Evolutionary conservation across 345 rosid genomes (phyloP).

Genomic region (Eucalyptus erythrocorys): DNA sequence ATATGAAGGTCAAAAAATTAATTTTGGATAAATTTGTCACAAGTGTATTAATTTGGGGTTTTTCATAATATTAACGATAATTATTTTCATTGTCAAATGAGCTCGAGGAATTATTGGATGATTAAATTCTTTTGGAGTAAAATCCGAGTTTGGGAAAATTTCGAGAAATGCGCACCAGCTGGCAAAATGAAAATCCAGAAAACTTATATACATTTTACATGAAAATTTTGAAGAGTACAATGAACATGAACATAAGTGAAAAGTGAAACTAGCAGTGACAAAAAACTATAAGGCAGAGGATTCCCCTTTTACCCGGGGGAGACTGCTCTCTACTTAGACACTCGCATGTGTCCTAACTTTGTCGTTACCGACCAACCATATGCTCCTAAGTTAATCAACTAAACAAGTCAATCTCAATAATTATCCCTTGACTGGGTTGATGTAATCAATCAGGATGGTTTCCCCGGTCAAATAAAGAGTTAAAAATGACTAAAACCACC

Average conservation of each 20-base stretch:
- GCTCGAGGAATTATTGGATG: neutral
- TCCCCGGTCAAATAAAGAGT: neutral
- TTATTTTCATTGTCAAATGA: rapidly evolving
- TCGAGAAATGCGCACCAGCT: neutral
- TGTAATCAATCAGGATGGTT: neutral
- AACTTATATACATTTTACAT: neutral
- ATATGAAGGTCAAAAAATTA: too few species aligned
- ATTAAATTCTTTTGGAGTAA: neutral
- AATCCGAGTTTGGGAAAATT: neutral
- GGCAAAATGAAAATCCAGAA: neutral
- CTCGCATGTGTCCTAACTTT: neutral
- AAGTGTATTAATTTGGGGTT: rapidly evolving
- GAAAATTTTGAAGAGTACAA: neutral
- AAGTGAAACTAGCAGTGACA: neutral
- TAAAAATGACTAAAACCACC: neutral
- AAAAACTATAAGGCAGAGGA: neutral
- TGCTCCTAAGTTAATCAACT: neutral
- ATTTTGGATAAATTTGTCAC: rapidly evolving
- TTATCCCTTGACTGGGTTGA: neutral
- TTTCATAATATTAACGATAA: too few species aligned
- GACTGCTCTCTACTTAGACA: neutral
- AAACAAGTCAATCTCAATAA: neutral
- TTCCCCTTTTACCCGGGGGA: neutral
- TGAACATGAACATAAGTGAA: neutral
- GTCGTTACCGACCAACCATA: neutral